Percentiles rank a stretch among this genome's conserved stretches.
These are phyloP conservation scores for Penicillium crystallinum DNA, from an alignment of 495 filamentous ascomycete genomes.

Conservation along the genomic window DNA sequence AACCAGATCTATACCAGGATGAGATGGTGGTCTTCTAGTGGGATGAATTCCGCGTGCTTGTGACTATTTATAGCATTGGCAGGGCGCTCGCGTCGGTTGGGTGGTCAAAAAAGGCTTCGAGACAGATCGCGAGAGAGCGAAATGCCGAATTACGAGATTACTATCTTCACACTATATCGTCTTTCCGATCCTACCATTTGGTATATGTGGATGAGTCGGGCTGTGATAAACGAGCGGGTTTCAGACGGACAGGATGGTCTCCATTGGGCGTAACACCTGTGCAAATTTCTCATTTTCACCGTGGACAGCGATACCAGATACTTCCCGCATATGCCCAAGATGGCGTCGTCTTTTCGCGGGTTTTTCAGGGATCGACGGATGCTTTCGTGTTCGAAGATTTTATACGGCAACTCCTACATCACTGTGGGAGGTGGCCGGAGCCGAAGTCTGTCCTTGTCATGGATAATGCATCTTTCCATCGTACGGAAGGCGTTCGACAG, in stretches of 20 bases:
- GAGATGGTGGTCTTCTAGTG: too few relatives aligned
- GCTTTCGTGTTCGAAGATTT: conserved; percentile 33
- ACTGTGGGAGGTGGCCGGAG: conserved; percentile 31
- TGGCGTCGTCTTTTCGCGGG: conserved; percentile 20
- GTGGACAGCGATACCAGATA: conserved; percentile 32
- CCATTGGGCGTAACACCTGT: conserved; percentile 23
- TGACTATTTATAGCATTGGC: too few relatives aligned
- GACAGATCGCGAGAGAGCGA: too few relatives aligned
- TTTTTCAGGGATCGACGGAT: conserved; percentile 33
- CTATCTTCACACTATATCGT: conserved; percentile 28
- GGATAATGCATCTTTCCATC: not conserved
- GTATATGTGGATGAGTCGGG: conserved; percentile 32
- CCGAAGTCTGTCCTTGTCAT: not conserved
- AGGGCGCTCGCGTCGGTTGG: too few relatives aligned
- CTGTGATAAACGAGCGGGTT: conserved; percentile 25
- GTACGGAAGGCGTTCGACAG: not conserved
- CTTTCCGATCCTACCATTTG: conserved; percentile 24
- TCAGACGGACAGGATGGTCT: conserved; percentile 22
- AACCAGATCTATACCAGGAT: not conserved
- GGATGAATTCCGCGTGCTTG: too few relatives aligned
- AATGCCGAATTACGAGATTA: too few relatives aligned
- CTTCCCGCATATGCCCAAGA: conserved; percentile 33
- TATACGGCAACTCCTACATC: conserved; percentile 30
- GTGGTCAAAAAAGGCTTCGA: too few relatives aligned
- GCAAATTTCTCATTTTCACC: conserved; percentile 23